These are phyloP conservation scores for Apiospora rasikravindrae DNA, from an alignment of 2,329 filamentous ascomycete species.

Conservation along the genomic window DNA sequence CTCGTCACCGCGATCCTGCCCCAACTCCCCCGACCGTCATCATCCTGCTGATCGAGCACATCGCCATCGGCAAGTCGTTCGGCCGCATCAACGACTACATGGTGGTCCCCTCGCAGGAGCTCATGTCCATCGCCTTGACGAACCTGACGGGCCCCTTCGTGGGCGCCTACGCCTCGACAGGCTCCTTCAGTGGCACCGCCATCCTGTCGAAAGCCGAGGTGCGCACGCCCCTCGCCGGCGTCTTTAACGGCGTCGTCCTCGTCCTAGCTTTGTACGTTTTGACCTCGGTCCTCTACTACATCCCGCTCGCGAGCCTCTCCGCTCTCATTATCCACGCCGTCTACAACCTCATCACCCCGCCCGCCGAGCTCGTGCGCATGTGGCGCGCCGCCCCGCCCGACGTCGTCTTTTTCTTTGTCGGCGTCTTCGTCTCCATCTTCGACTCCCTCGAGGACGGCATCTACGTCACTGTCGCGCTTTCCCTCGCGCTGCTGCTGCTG, in stretches of 20 bases:
- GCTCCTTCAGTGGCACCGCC: constrained; percentile 93
- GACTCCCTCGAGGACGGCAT: constrained; percentile 89
- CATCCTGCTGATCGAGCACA: constrained; percentile 93
- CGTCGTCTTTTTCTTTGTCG: constrained; percentile 89
- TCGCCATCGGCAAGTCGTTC: constrained; percentile 96
- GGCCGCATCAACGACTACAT: constrained; percentile 95
- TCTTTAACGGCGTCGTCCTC: constrained; percentile 85
- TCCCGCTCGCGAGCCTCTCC: constrained; percentile 79
- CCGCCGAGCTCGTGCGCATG: constrained; percentile 91
- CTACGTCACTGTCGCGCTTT: constrained; percentile 82
- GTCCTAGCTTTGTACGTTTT: constrained; percentile 89
- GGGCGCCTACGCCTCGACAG: constrained; percentile 89
- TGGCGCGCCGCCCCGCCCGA: constrained; percentile 93
- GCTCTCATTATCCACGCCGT: constrained; percentile 97
- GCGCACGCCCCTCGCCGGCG: constrained; percentile 85
- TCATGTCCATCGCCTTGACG: constrained; percentile 90
- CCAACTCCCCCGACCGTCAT: constrained; percentile 87
- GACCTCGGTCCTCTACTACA: constrained; percentile 90
- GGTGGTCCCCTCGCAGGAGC: constrained; percentile 95
- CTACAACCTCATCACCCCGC: constrained; percentile 87
- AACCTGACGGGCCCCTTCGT: constrained; percentile 92
- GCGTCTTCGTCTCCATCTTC: constrained; percentile 90
- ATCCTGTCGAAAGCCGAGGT: constrained; percentile 98
- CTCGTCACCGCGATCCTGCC: constrained; percentile 72
- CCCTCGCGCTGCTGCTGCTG: constrained; percentile 79